A percentile compares a stretch with the other conserved stretches of the same genome.
These are phyloP conservation scores for Spathaspora passalidarum DNA, from an alignment of 805 yeast genomes.

Conservation along the genomic window DNA sequence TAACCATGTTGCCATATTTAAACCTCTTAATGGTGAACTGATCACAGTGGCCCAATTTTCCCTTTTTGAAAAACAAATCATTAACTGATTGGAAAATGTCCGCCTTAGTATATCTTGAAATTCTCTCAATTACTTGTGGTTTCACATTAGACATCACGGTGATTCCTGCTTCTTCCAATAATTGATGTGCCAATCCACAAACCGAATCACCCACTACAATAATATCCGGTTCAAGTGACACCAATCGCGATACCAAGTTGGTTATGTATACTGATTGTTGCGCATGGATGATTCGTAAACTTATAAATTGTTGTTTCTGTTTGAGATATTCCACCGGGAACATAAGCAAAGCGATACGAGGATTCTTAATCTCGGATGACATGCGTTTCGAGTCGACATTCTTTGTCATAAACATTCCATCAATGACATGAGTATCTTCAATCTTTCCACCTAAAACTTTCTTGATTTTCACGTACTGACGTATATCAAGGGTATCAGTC, in stretches of 20 bases:
- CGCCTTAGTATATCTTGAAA: constrained; percentile 76
- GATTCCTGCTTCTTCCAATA: constrained; percentile 70
- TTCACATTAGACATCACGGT: constrained; percentile 81
- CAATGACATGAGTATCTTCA: constrained; percentile 56
- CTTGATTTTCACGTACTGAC: constrained; percentile 87
- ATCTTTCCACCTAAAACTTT: constrained; percentile 74
- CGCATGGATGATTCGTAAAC: constrained; percentile 77
- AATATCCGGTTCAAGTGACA: constrained; percentile 73
- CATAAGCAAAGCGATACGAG: constrained; percentile 77
- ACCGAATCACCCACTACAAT: constrained; percentile 76
- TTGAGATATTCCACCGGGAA: constrained; percentile 86
- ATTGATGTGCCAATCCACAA: constrained; percentile 74
- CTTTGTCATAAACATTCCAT: constrained; percentile 85
- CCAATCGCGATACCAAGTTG: constrained; percentile 75
- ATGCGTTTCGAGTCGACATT: constrained; percentile 75
- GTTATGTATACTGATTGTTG: constrained; percentile 85
- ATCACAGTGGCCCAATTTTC: constrained; percentile 68
- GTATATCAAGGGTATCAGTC: constrained; percentile 77
- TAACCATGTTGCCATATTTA: constrained; percentile 51
- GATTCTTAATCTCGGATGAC: constrained; percentile 62
- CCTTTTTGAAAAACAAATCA: constrained; percentile 63
- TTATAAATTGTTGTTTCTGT: constrained; percentile 74
- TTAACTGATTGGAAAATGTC: constrained; percentile 87
- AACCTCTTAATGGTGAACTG: constrained; percentile 69
- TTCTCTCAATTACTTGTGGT: constrained; percentile 73